Evolutionary conservation across 2,329 filamentous ascomycete genomes (phyloP), one percentile per base, ranked within the genome.

Genomic region (Fusarium lyarnte): DNA sequence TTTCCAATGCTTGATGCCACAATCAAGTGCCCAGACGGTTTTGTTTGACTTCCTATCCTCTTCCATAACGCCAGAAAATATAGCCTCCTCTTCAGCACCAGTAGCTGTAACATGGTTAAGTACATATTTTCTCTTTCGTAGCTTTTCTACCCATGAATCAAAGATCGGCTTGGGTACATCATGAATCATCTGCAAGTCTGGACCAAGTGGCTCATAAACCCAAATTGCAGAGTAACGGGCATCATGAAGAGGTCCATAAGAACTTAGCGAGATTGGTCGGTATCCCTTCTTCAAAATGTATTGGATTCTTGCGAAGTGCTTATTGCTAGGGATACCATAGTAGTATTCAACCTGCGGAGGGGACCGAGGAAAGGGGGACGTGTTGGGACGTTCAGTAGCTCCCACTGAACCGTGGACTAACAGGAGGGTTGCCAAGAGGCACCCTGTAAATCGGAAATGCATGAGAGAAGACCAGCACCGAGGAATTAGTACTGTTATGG

Each of bases 31-130:
- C 73, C 71, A 74, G 16, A 52, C 66, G 10, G 33, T 41, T 12
- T 57, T 33, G 7, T 52, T 47, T n/a, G 13, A 21, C 27, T 17
- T 39, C 36, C 23, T 25, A 13, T 46, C 23, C 0, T 53, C n/a
- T 45, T 73, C 66, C 69, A 73, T 68, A 2, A 73, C 62, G 35
- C 72, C 72, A 21, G 69, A 14, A 46, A 69, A 69, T 10, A 58
- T 46, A 10, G 71, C 63, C 9, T 36, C 45, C 5, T 41, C 49
- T 13, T 16, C 35, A n/a, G 71, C 19, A 1, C 73, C 73, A 7
- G 66, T 74, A 5, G 59, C 73, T 10, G 58, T 67, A 36, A 76
- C 36, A 7, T 66, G 61, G 0, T 58, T 67, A 5, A 70, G 46
- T 1, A 62, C n/a, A 27, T 60, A 73, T 6, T 58, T 69, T 17